Base-by-base conservation (phyloP, 2,329 filamentous ascomycete species). In the Ceratocystis papillata region DNA sequence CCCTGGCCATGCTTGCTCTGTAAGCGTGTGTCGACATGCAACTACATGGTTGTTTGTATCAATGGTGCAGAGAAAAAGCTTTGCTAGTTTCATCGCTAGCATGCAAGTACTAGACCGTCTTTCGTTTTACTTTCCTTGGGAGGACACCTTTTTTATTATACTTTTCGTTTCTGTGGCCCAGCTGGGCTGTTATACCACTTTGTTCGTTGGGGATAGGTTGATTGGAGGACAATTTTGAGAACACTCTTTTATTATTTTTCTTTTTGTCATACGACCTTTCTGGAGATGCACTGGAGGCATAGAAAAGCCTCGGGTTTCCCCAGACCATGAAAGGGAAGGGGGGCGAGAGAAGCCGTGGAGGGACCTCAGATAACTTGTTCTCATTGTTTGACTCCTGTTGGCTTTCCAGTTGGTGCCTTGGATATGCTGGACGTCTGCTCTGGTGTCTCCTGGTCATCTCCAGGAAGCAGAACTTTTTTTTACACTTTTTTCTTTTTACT, bases 141-240 rank as follows among this genome's bases (percentile, higher is more conserved):
- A 44, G 53, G 28, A 30, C 17, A 17, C 5, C 5, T 65, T 44
- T 53, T 66, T 44, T 46, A 10, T 46, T 57, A 44, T 57, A 7
- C 53, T 65, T 57, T 67, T 59, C 57, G 37, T 15, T 64, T 67
- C 63, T 62, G 37, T 64, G 60, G 28, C 22, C 45, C 15, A 20
- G 30, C 28, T 12, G 28, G 48, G 33, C 62, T 37, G 59, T 67
- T 67, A 67, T 67, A 67, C 66, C 66, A 65, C 63, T 67, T 67
- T 67, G 28, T 67, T 67, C 66, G 48, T 63, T 22, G 66, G 66
- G 66, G 66, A 67, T 67, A 63, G 66, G 66, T 25, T 65, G 66
- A 62, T 67, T 67, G 66, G 63, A 33, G 66, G 17, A 30, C 55
- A 55, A 28, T 62, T 67, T 67, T 65, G 66, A 67, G 66, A 63